Base-by-base conservation (phyloP, 306 rosid species). In the Inga oerstediana region DNA sequence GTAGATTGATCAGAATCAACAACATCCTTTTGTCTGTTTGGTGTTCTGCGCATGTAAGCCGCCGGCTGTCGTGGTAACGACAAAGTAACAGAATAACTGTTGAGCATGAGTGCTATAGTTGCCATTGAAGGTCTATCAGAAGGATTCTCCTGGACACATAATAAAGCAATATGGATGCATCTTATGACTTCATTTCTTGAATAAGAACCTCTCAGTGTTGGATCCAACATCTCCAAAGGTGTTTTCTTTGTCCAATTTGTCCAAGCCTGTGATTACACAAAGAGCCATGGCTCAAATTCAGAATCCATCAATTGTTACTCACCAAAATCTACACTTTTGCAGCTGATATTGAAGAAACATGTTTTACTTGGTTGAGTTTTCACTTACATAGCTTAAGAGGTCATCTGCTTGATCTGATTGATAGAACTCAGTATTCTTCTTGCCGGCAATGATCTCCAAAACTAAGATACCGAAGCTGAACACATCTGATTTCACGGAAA, bases 81-180 rank as follows among this genome's bases (percentile, higher is more conserved):
- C 61, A 88, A 7, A 37, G 90, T 81, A 61, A 84, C 79, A 17
- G 93, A 81, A 73, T 86, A 74, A 65, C 91, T 90, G 75, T 79
- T 84, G 10, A 90, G 81, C 93, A 84, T 76, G 15, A 85, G 85
- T 35, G 59, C 84, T 59, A 89, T 74, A 24, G 85, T 83, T 34
- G 90, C 85, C 90, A 89, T 84, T 3, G 91, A 80, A 16, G 92
- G 92, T 35, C 92, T 73, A 43, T 79, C 82, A 0, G 73, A 48
- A 16, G 92, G 91, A 87, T 74, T 83, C 64, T 89, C 92, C 61
- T 89, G 92, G 67, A 89, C 85, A 70, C 88, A 89, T 7, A 89
- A 83, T 43, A 89, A 84, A 66, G 88, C 91, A 37, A 87, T 85
- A 22, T 89, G 92, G 73, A 89, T 86, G 89, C 92, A 89, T 86